Evolutionary conservation across 768 basidiomycete genomes (phyloP).

Genomic region (Tulasnella sp.): DNA sequence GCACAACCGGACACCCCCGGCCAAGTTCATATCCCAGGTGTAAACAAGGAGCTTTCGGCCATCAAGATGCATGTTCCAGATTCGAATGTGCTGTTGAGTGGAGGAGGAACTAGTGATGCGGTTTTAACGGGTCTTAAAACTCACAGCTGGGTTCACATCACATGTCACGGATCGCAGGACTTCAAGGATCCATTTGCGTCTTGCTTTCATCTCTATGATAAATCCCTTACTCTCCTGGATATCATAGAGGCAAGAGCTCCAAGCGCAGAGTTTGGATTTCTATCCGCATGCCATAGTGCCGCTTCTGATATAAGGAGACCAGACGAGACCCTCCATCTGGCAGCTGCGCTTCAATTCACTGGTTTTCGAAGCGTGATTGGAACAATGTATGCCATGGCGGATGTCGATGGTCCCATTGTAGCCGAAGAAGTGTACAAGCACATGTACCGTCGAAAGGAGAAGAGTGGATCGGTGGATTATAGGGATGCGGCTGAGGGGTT

Average conservation of each 20-base stretch:
- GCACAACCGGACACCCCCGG: not conserved
- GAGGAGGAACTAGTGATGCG: not conserved
- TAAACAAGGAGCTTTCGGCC: not conserved
- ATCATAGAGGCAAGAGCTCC: not conserved
- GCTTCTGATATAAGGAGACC: not conserved
- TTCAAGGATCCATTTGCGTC: not conserved
- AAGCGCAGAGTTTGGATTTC: not conserved
- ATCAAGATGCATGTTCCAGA: not conserved
- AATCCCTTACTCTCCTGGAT: not conserved
- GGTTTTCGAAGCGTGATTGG: not conserved
- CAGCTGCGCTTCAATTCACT: not conserved
- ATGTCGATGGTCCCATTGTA: not conserved
- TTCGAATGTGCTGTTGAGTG: not conserved
- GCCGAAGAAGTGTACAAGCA: slow-evolving; percentile 1
- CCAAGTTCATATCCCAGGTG: not conserved
- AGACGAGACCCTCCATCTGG: slow-evolving; percentile 1
- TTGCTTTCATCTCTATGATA: not conserved
- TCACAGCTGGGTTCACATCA: not conserved
- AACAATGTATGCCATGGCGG: not conserved
- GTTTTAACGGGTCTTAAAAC: not conserved
- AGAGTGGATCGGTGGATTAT: not conserved
- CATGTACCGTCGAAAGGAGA: not conserved
- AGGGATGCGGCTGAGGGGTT: not conserved
- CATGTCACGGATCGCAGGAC: not conserved
- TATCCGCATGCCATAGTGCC: not conserved